These are phyloP conservation scores for Apophysomyces variabilis DNA, from an alignment of 371 early-diverging fungal genomes.

Conservation along the genomic window DNA sequence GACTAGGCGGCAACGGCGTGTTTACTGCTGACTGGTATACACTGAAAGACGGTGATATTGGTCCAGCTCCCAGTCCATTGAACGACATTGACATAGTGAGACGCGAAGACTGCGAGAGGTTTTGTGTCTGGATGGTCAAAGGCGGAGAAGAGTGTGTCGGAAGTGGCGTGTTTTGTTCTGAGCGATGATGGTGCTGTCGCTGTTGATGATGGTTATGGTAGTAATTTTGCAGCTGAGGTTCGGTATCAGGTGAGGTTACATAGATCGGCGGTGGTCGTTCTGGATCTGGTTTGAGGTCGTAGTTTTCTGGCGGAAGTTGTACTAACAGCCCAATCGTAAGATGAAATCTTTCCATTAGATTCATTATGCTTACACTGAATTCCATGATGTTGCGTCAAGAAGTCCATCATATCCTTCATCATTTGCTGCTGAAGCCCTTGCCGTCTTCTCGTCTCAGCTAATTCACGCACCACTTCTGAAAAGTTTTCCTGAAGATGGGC, in stretches of 20 bases:
- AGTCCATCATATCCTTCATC: constrained; percentile 58
- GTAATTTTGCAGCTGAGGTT: constrained; percentile 15
- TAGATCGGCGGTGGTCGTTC: constrained; percentile 29
- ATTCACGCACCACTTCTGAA: constrained; percentile 68
- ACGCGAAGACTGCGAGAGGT: constrained; percentile 10
- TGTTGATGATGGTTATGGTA: constrained; percentile 9
- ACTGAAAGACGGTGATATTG: constrained; percentile 8
- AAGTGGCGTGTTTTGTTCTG: constrained; percentile 1
- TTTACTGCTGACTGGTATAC: constrained; percentile 16
- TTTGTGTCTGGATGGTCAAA: constrained; percentile 17
- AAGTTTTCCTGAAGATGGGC: constrained; percentile 73
- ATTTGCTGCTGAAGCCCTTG: constrained; percentile 59
- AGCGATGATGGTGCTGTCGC: not conserved
- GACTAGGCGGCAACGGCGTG: constrained; percentile 27
- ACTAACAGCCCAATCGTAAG: constrained; percentile 6
- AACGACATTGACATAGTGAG: constrained; percentile 1
- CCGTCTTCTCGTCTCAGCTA: constrained; percentile 65
- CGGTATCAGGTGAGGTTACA: constrained; percentile 24
- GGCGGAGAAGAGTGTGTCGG: constrained; percentile 18
- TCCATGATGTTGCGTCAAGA: constrained; percentile 45
- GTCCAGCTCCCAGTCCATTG: not conserved
- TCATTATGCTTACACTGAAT: constrained; percentile 30
- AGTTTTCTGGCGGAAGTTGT: constrained; percentile 10
- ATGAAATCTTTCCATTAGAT: not conserved
- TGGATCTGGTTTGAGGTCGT: constrained; percentile 24